These are phyloP conservation scores for Taphrina populina DNA, from an alignment of 1,139 yeast genomes.

Conservation along the genomic window DNA sequence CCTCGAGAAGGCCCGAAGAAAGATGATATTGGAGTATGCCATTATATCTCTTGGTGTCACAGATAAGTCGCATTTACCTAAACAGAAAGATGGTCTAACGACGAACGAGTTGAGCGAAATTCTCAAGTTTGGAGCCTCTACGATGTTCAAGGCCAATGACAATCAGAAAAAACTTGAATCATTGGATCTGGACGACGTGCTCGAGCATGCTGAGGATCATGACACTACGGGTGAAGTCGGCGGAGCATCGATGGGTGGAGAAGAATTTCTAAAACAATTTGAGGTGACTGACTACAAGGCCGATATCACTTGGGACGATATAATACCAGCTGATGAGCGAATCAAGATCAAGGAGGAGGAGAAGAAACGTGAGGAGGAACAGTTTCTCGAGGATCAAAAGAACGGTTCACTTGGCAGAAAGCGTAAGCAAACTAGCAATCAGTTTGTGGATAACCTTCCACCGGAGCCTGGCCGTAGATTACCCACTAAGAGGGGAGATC, in stretches of 20 bases:
- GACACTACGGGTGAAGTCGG: conserved; percentile 94
- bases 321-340: conserved; percentile 93
- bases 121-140: conserved; percentile 96
- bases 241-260: conserved; percentile 95
- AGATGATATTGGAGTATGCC: conserved; percentile 97
- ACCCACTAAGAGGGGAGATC: conserved; percentile 44
- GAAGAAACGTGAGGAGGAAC: conserved; percentile 79
- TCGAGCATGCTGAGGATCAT: conserved; percentile 96
- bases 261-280: conserved; percentile 92
- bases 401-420: conserved; percentile 56
- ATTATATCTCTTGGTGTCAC: conserved; percentile 94
- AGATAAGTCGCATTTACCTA: conserved; percentile 55
- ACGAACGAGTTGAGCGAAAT: conserved; percentile 86
- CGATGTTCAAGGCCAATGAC: conserved; percentile 90
- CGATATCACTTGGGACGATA: conserved; percentile 98
- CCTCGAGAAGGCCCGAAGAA: conserved; percentile 90
- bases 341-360: conserved; percentile 88
- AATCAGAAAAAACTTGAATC: conserved; percentile 94
- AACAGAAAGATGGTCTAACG: conserved; percentile 65
- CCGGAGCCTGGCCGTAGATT: conserved; percentile 47
- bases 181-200: conserved; percentile 90
- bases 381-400: conserved; percentile 81
- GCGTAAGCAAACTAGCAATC: conserved; percentile 41
- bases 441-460: conserved; percentile 35
- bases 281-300: conserved; percentile 99